A percentile compares a stretch with the other conserved stretches of the same genome.
Conservation (phyloP, 768 basidiomycete species). For the Neoboletus magnificus region DNA sequence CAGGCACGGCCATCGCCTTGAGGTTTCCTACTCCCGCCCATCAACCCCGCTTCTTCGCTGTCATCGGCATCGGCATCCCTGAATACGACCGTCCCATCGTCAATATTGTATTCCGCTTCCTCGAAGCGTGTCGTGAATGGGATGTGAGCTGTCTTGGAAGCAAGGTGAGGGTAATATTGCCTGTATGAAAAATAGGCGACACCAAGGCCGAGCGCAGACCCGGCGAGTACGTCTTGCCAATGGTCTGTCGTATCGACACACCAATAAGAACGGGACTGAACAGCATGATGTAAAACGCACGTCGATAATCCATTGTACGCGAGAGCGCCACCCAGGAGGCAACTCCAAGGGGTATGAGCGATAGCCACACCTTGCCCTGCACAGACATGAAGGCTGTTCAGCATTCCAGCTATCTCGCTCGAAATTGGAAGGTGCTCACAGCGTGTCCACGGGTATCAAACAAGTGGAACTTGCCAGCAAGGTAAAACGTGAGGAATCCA, state of each 20-base stretch:
- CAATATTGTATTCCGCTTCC: neutral
- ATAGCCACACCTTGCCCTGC: constrained; percentile 78
- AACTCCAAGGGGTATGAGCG: constrained; percentile 67
- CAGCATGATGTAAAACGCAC: constrained; percentile 40
- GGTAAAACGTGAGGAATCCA: constrained; percentile 83
- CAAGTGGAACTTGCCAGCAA: constrained; percentile 87
- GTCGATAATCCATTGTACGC: constrained; percentile 91
- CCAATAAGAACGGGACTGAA: neutral
- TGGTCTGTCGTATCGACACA: constrained; percentile 55
- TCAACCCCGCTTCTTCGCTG: constrained; percentile 20
- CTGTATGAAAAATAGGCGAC: constrained; percentile 76
- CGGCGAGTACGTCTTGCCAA: constrained; percentile 86
- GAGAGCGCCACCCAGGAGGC: constrained; percentile 75
- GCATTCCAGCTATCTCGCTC: too few species aligned
- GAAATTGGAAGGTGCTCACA: constrained; percentile 35
- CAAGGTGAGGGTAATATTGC: constrained; percentile 73
- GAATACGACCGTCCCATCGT: neutral
- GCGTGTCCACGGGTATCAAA: constrained; percentile 78
- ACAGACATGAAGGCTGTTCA: neutral
- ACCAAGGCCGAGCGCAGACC: constrained; percentile 68
- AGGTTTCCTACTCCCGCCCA: constrained; percentile 16
- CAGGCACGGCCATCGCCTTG: neutral
- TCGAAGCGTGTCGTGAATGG: constrained; percentile 70
- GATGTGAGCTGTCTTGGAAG: constrained; percentile 52
- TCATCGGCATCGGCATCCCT: constrained; percentile 10